phyloP scores from a whole-genome alignment of 768 basidiomycete species.

The Phanerochaete sordida region DNA sequence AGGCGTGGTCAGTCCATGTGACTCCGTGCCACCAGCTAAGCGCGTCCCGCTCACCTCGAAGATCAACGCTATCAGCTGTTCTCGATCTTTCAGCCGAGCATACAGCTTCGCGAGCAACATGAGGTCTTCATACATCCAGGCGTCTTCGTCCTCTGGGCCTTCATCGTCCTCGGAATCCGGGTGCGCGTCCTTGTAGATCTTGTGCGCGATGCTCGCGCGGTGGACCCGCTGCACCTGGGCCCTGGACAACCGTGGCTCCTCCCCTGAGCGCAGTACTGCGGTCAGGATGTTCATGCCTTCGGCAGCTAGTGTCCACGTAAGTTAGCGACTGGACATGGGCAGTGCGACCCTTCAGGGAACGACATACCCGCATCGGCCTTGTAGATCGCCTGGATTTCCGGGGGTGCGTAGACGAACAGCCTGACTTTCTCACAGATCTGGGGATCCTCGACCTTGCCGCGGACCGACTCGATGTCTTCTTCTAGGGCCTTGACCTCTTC shows the following conservation, averaged over 20 bases:
- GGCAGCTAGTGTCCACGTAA: constrained; percentile 35
- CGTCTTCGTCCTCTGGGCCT: constrained; percentile 91
- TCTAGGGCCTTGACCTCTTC: constrained; percentile 86
- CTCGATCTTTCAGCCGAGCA: constrained; percentile 78
- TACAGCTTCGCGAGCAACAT: constrained; percentile 76
- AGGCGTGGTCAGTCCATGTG: neutral
- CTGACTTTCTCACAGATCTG: constrained; percentile 85
- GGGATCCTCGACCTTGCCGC: constrained; percentile 86
- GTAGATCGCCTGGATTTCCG: constrained; percentile 82
- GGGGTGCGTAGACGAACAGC: constrained; percentile 81
- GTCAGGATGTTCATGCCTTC: constrained; percentile 77
- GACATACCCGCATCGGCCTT: constrained; percentile 76
- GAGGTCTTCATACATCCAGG: constrained; percentile 94
- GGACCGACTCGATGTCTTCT: constrained; percentile 85
- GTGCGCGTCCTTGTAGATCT: constrained; percentile 62
- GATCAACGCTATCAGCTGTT: constrained; percentile 88
- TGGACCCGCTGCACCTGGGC: constrained; percentile 80
- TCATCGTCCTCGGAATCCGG: constrained; percentile 91
- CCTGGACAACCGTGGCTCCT: constrained; percentile 70
- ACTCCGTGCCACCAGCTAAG: neutral
- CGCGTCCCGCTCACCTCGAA: constrained; percentile 67
- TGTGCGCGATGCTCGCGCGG: constrained; percentile 75
- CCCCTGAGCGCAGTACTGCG: constrained; percentile 74
- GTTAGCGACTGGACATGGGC: neutral
- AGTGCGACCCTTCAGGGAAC: neutral